A percentile compares a stretch with the other conserved stretches of the same genome.
phyloP scores from a whole-genome alignment of 2,329 filamentous ascomycete genomes.

The Aotearoamyces nothofagi region DNA sequence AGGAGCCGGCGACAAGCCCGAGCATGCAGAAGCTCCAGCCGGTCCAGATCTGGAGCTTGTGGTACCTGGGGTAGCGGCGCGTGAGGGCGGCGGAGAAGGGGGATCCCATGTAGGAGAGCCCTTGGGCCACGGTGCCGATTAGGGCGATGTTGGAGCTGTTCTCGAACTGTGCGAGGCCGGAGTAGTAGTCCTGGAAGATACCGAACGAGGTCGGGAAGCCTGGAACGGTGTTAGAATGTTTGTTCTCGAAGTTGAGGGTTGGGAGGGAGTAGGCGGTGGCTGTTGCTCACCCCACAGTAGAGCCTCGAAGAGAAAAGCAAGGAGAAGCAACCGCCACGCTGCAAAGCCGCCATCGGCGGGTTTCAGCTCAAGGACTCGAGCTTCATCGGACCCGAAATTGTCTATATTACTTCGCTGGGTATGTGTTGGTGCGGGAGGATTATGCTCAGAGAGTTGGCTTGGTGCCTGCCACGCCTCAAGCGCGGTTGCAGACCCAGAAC shows the following conservation, averaged over 20 bases:
- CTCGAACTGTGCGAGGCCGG: conserved; percentile 39
- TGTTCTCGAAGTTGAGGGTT: too few relatives aligned
- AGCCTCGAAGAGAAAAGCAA: conserved; percentile 34
- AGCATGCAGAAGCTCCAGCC: conserved; percentile 25
- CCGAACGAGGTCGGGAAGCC: conserved; percentile 56
- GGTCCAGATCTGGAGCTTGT: conserved; percentile 21
- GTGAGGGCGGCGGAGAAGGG: conserved; percentile 20
- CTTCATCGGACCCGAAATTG: too few relatives aligned
- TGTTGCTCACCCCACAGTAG: conserved; percentile 36
- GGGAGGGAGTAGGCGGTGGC: too few relatives aligned
- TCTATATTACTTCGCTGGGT: too few relatives aligned
- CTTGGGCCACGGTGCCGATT: conserved; percentile 37
- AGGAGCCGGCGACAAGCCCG: conserved; percentile 28
- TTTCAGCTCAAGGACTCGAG: too few relatives aligned
- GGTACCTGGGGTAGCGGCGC: conserved; percentile 20
- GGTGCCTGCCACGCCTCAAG: too few relatives aligned
- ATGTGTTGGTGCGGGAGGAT: too few relatives aligned
- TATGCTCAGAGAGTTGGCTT: too few relatives aligned
- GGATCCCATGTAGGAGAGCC: conserved; percentile 20
- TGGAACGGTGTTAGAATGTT: too few relatives aligned
- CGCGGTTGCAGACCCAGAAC: too few relatives aligned
- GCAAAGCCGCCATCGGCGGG: conserved; percentile 16
- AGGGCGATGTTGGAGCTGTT: conserved; percentile 34
- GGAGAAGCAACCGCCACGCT: conserved; percentile 30
- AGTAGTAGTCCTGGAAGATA: conserved; percentile 58